Conservation (phyloP, 345 rosid species). For the Orychophragmus violaceus region DNA sequence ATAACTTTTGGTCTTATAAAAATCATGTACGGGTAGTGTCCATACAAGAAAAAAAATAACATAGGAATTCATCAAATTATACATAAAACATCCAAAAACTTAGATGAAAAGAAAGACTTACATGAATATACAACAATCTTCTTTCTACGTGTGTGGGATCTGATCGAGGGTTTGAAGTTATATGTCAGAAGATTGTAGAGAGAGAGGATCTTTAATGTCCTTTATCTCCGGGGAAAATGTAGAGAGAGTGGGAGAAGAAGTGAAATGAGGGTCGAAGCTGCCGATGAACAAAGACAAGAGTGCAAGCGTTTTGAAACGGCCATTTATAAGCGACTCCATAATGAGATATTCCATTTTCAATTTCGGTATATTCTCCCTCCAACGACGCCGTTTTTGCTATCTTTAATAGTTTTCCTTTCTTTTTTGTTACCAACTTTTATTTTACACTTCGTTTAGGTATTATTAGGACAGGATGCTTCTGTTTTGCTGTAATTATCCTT, state of each 20-base stretch:
- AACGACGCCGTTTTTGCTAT: conserved; percentile 10
- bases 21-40: no score
- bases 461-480: conserved; percentile 5
- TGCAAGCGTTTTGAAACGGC: not conserved
- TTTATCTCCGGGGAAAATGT: not conserved
- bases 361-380: conserved; percentile 18
- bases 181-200: not conserved
- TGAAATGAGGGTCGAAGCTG: conserved; percentile 11
- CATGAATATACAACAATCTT: conserved; percentile 4
- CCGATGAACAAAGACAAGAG: conserved; percentile 18
- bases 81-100: not conserved
- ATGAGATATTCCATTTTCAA: conserved; percentile 25
- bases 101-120: conserved; percentile 1
- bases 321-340: conserved; percentile 22
- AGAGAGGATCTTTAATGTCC: not conserved
- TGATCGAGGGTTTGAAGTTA: not conserved
- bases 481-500: conserved; percentile 22
- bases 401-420: not conserved
- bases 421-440: not conserved
- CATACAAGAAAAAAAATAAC: not conserved
- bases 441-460: conserved; percentile 1
- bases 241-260: not conserved
- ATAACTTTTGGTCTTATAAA: no score
- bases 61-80: not conserved
- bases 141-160: not conserved